phyloP scores from a whole-genome alignment of 192 early-diverging fungal genomes.

The Coemansia sp. region DNA sequence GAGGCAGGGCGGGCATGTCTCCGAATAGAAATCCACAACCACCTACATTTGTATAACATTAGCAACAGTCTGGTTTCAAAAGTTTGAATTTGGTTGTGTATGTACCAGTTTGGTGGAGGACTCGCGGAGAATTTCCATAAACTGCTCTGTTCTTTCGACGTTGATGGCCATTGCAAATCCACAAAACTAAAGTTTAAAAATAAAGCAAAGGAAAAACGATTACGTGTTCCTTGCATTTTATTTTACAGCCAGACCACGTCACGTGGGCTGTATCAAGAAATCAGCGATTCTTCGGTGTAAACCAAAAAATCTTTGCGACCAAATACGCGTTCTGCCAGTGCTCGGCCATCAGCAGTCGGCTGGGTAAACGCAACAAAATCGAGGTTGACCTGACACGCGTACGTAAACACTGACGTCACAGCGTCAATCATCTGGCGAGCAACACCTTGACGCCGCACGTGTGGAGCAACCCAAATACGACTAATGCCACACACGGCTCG shows the following conservation, averaged over 20 bases:
- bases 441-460: conserved; percentile 49
- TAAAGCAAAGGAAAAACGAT: background rate
- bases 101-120: conserved; percentile 43
- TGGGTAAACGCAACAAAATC: conserved; percentile 56
- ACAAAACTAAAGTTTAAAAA: background rate
- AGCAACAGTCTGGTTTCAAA: background rate
- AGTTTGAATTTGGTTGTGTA: too few relatives aligned
- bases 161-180: conserved; percentile 35
- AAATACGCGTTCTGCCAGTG: conserved; percentile 51
- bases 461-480: conserved; percentile 57
- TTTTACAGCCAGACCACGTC: background rate
- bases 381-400: conserved; percentile 34
- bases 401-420: conserved; percentile 46
- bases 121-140: conserved; percentile 44
- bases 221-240: background rate
- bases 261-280: background rate
- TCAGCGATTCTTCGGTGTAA: conserved; percentile 36
- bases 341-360: conserved; percentile 53
- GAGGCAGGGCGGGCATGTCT: conserved; percentile 47
- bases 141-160: conserved; percentile 43
- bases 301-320: conserved; percentile 56
- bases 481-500: conserved; percentile 55
- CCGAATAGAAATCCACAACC: conserved; percentile 51
- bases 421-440: conserved; percentile 44
- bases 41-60: conserved; percentile 21